Percentiles rank a stretch among this genome's conserved stretches.
phyloP scores from a whole-genome alignment of 2,329 filamentous ascomycete species.

The Zopfia rhizophila region DNA sequence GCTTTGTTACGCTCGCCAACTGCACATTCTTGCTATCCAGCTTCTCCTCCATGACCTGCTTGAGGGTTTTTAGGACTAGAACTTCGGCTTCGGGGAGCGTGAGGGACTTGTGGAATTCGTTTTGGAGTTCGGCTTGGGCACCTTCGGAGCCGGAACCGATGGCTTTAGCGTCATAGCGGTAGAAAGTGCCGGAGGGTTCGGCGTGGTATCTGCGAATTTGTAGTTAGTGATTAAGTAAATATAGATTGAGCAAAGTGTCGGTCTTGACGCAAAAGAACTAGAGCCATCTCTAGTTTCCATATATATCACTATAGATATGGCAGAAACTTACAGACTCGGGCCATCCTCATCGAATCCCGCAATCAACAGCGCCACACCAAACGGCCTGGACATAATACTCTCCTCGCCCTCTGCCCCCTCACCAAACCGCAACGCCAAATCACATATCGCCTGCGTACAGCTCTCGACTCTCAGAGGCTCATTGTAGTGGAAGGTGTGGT shows the following conservation, averaged over 20 bases:
- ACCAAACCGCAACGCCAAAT: slow-evolving; percentile 93
- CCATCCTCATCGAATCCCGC: slow-evolving; percentile 98
- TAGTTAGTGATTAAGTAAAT: background rate
- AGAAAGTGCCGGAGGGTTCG: slow-evolving; percentile 97
- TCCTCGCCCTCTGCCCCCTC: slow-evolving; percentile 98
- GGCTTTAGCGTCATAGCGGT: slow-evolving; percentile 98
- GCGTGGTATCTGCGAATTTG: slow-evolving; percentile 78
- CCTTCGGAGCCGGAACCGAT: slow-evolving; percentile 98
- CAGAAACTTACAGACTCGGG: slow-evolving; percentile 76
- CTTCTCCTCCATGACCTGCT: slow-evolving; percentile 99
- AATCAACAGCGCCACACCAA: slow-evolving; percentile 95
- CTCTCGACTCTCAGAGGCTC: slow-evolving; percentile 95
- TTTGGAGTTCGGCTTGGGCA: slow-evolving; percentile 96
- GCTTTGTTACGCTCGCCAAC: slow-evolving; percentile 95
- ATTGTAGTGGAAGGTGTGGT: slow-evolving; percentile 97
- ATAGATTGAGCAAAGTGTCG: too few species aligned
- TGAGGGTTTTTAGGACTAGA: slow-evolving; percentile 94
- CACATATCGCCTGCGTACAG: slow-evolving; percentile 98
- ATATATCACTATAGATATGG: too few species aligned
- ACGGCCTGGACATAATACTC: slow-evolving; percentile 97
- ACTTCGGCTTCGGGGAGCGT: slow-evolving; percentile 94
- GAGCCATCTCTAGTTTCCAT: too few species aligned
- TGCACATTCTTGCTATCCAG: slow-evolving; percentile 99
- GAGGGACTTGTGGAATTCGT: slow-evolving; percentile 98
- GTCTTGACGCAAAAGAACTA: background rate